Evolutionary conservation across 352 stramenopile species (phyloP).

Genomic region (Saprolegnia diclina): DNA sequence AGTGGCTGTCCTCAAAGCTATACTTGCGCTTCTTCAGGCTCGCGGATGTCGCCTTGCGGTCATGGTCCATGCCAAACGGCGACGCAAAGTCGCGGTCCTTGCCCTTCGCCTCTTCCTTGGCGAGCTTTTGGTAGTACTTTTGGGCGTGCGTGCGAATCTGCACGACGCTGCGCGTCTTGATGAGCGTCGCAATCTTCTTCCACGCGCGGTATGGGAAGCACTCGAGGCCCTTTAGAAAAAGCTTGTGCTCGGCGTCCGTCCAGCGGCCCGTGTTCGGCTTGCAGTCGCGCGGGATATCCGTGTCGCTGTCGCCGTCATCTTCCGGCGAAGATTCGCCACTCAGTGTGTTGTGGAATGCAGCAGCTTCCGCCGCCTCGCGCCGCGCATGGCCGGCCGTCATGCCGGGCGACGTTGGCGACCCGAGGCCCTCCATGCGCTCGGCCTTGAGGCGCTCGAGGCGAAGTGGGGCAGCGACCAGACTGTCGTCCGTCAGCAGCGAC

Average conservation of each 20-base stretch:
- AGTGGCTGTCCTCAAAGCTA: slow-evolving; percentile 30
- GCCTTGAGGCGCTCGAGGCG: slow-evolving; percentile 10
- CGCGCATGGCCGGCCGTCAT: slow-evolving; percentile 13
- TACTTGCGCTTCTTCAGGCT: slow-evolving; percentile 32
- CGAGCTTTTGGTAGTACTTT: slow-evolving; percentile 88
- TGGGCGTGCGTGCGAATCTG: slow-evolving; percentile 86
- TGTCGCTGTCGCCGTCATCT: slow-evolving; percentile 21
- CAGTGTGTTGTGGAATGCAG: slow-evolving; percentile 9
- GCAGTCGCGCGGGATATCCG: slow-evolving; percentile 21
- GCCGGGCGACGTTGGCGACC: slow-evolving; percentile 23
- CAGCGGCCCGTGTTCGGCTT: slow-evolving; percentile 78
- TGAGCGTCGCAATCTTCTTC: slow-evolving; percentile 91
- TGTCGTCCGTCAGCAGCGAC: neutral
- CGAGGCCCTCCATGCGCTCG: neutral
- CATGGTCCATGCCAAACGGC: slow-evolving; percentile 28
- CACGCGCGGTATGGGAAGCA: slow-evolving; percentile 80
- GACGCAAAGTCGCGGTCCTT: slow-evolving; percentile 53
- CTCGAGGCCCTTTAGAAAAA: slow-evolving; percentile 83
- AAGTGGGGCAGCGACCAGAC: neutral
- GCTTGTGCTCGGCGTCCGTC: slow-evolving; percentile 83
- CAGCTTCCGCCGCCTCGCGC: slow-evolving; percentile 8
- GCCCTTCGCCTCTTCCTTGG: slow-evolving; percentile 76
- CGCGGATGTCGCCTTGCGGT: slow-evolving; percentile 26
- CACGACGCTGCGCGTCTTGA: slow-evolving; percentile 91
- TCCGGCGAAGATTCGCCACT: neutral